Base-by-base conservation (phyloP, 1,284 basidiomycete genomes). In the Tilletiopsis washingtonensis region DNA sequence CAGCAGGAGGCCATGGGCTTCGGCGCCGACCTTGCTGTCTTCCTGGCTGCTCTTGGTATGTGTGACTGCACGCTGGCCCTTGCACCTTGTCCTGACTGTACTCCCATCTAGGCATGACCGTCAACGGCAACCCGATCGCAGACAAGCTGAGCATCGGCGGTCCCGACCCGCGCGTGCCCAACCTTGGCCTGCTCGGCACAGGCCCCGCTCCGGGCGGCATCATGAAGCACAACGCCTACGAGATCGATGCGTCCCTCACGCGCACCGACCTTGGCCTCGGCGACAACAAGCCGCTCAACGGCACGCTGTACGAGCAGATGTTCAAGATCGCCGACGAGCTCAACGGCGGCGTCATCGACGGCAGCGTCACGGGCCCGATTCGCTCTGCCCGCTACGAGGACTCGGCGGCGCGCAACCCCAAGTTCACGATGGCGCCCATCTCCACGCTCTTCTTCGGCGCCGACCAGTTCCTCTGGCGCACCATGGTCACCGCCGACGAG, bases 1-100 rank as follows among this genome's bases (percentile, higher is more conserved):
- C 48, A 51, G 34, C 46, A 50, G 36, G 51, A 53, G 43, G 34
- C 40, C 23, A 39, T 53, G 20, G 51, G 51, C 12, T 42, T 45
- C n/a, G 51, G 17, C 17, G 15, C 20, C 3, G 51, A 53, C 34
- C 41, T 53, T 21, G 44, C 51, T 14, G 40, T 20, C 20, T 25
- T 51, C 34, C 32, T 53, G 23, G 26, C 51, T 15, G 24, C 47
- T 14, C 19, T 53, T 29, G n/a, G n/a, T n/a, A n/a, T n/a, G n/a
- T n/a, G n/a, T n/a, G n/a, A n/a, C n/a, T n/a, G n/a, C n/a, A n/a
- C n/a, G n/a, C n/a, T n/a, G n/a, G n/a, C n/a, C n/a, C n/a, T n/a
- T n/a, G n/a, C n/a, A n/a, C n/a, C n/a, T n/a, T n/a, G n/a, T n/a
- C n/a, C n/a, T n/a, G n/a, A n/a, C n/a, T n/a, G n/a, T n/a, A n/a